phyloP scores from a whole-genome alignment of 2,329 filamentous ascomycete genomes.

The Dothideomycetes sp. region DNA sequence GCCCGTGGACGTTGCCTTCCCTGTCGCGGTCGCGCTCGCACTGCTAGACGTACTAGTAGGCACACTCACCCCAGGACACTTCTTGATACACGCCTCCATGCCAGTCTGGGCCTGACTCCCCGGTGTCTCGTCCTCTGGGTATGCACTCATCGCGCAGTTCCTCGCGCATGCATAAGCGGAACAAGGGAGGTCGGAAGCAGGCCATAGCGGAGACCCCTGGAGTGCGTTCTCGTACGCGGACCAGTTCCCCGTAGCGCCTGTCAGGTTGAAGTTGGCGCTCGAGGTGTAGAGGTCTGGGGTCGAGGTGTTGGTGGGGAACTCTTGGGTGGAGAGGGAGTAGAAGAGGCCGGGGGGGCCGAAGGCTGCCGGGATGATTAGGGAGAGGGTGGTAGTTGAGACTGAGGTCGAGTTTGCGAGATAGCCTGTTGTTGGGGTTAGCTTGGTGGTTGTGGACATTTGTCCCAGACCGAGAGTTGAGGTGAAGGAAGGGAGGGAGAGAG shows the following conservation, averaged over 20 bases:
- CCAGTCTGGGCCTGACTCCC: constrained; percentile 13
- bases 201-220: constrained; percentile 19
- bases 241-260: constrained; percentile 15
- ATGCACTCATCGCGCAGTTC: constrained; percentile 17
- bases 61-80: constrained; percentile 16
- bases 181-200: constrained; percentile 18
- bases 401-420: constrained; percentile 23
- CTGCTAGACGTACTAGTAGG: neutral
- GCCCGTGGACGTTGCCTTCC: neutral
- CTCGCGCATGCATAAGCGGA: constrained; percentile 17
- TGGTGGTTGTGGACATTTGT: neutral
- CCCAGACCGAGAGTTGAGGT: neutral
- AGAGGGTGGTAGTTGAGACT: constrained; percentile 16
- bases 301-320: constrained; percentile 14
- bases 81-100: constrained; percentile 18
- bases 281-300: constrained; percentile 10
- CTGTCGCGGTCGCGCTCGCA: constrained; percentile 8
- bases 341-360: constrained; percentile 20
- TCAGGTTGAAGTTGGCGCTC: constrained; percentile 17
- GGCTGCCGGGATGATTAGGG: constrained; percentile 20
- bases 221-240: constrained; percentile 18
- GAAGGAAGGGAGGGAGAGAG: too few relatives aligned
- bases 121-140: constrained; percentile 17
- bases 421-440: constrained; percentile 11
- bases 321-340: constrained; percentile 20